phyloP scores from a whole-genome alignment of 1,139 yeast genomes.

The Kazachstania sp. region DNA sequence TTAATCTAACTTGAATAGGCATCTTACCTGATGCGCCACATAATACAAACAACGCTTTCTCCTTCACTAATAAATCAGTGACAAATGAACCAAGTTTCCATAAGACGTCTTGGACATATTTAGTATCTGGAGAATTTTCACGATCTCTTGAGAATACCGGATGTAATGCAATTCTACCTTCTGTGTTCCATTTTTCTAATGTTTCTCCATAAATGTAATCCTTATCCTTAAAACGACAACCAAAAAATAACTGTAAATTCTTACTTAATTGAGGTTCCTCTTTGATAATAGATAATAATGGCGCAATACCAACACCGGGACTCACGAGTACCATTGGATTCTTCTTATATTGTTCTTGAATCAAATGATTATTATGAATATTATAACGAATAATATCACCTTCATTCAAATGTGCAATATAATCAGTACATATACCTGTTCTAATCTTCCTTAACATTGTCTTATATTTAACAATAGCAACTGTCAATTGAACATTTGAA shows the following conservation, averaged over 20 bases:
- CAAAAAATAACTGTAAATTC: conserved; percentile 52
- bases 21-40: conserved; percentile 93
- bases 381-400: conserved; percentile 51
- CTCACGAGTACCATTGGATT: conserved; percentile 65
- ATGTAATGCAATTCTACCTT: conserved; percentile 36
- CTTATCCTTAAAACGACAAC: conserved; percentile 58
- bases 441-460: conserved; percentile 72
- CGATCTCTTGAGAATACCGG: conserved; percentile 59
- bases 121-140: conserved; percentile 33
- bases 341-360: conserved; percentile 18
- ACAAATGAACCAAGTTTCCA: conserved; percentile 43
- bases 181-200: conserved; percentile 38
- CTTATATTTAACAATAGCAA: conserved; percentile 80
- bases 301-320: conserved; percentile 93
- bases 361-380: conserved; percentile 42
- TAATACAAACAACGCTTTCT: conserved; percentile 55
- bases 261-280: conserved; percentile 23
- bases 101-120: conserved; percentile 68
- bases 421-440: conserved; percentile 75
- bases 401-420: conserved; percentile 46
- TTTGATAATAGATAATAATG: conserved; percentile 58
- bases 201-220: conserved; percentile 59
- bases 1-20: conserved; percentile 85
- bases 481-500: conserved; percentile 39
- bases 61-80: conserved; percentile 44